Conservation (phyloP, 441 rosid species). For the Jatropha multifida region DNA sequence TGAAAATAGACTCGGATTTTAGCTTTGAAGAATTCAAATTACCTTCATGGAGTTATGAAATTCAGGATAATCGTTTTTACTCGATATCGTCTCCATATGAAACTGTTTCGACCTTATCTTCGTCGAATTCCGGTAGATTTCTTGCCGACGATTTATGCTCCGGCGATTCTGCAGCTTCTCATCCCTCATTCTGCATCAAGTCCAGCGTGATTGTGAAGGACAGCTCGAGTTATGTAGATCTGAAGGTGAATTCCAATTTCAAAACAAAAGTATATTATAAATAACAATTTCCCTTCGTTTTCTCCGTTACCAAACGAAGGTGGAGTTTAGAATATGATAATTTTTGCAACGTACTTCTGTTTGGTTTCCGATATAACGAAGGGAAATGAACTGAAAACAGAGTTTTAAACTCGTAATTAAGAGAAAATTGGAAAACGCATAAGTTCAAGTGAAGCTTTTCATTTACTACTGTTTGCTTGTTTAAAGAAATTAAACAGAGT, state of each 20-base stretch:
- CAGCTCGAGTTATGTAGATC: conserved; percentile 44
- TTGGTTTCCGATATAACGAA: background rate
- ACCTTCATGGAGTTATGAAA: conserved; percentile 28
- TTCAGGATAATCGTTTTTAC: conserved; percentile 18
- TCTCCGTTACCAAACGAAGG: conserved; percentile 7
- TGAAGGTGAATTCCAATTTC: conserved; percentile 39
- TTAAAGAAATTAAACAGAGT: background rate
- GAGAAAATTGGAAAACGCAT: too few species aligned
- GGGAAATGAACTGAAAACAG: background rate
- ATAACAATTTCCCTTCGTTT: conserved; percentile 3
- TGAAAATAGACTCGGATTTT: conserved; percentile 27
- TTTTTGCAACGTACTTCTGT: background rate
- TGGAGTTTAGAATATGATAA: background rate
- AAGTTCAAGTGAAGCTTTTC: too few species aligned
- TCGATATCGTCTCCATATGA: conserved; percentile 13
- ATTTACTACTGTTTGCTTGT: too few species aligned
- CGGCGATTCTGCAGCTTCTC: conserved; percentile 22
- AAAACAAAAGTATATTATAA: background rate
- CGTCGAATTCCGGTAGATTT: conserved; percentile 22
- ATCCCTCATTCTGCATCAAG: conserved; percentile 30
- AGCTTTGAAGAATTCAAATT: conserved; percentile 16
- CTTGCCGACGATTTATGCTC: conserved; percentile 30
- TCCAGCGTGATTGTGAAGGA: conserved; percentile 35
- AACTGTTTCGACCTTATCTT: conserved; percentile 6
- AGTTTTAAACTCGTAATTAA: background rate